Base-by-base conservation (phyloP, 202 grass and related monocot species). In the Panicum hallii region DNA sequence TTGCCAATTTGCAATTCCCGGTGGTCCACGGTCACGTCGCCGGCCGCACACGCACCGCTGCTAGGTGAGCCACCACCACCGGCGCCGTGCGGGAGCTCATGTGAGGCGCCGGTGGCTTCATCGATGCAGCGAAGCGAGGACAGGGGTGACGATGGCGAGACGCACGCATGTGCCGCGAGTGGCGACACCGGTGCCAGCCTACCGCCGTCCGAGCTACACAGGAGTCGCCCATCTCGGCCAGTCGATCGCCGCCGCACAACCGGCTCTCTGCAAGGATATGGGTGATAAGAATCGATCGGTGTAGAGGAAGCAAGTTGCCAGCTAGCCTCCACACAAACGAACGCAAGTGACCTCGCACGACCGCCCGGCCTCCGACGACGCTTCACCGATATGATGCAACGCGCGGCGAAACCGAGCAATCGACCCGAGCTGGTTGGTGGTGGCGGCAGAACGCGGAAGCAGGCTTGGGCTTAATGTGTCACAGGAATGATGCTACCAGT, bases 71-170 rank as follows among this genome's bases (percentile, higher is more conserved):
- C 19, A 41, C 3, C 55, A 23, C 20, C 57, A 10, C n/a, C 56
- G 47, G 15, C 4, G 49, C 32, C 15, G n/a, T 11, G 14, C 5
- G 26, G 4, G 47, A 58, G 81, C 19, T 79, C 88, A 90, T 79
- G 84, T 90, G 89, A 87, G 14, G 44, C 75, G 3, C 69, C 45
- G 23, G 48, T 76, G 84, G 89, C 62, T 65, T 23, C 80, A 49
- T 87, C 80, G 89, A 90, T 70, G 70, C 75, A 73, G 78, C 76
- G 77, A 40, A 70, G 46, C 54, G 12, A 13, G 43, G 62, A 75
- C 80, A 84, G 84, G 34, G 52, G 34, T 16, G 89, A 49, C 62
- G 75, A 40, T 72, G 57, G 72, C 14, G 77, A 28, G 74, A 22
- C 19, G 60, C 60, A 2, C 26, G 60, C 26, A 13, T 32, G 11